These are phyloP conservation scores for Ensete ventricosum DNA, from an alignment of 176 grass and related monocot genomes.

Conservation along the genomic window DNA sequence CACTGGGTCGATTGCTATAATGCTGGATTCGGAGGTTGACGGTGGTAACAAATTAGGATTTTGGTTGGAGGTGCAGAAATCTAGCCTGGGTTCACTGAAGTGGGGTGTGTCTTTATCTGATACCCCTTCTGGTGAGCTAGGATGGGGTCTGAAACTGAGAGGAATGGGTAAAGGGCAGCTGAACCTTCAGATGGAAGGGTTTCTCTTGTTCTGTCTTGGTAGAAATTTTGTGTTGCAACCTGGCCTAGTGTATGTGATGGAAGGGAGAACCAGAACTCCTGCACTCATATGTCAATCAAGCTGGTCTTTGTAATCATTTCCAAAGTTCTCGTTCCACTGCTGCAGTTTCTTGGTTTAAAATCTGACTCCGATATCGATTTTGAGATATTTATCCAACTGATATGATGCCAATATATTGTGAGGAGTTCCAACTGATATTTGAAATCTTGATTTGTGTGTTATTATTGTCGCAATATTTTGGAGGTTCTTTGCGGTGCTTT, in stretches of 20 bases:
- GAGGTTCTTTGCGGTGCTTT: too few relatives aligned
- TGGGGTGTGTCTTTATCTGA: conserved; percentile 29
- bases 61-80: conserved; percentile 24
- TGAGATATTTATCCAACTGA: too few relatives aligned
- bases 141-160: conserved; percentile 26
- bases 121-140: conserved; percentile 23
- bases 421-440: too few relatives aligned
- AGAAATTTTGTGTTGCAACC: conserved; percentile 30
- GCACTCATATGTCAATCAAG: conserved; percentile 24
- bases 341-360: too few relatives aligned
- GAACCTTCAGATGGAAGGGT: conserved; percentile 31
- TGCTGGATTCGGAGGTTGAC: conserved; percentile 21
- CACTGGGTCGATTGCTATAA: conserved; percentile 17
- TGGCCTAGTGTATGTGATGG: conserved; percentile 24
- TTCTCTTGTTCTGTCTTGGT: conserved; percentile 30
- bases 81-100: not conserved
- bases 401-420: too few relatives aligned
- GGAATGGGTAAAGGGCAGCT: conserved; percentile 11
- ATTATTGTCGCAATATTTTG: too few relatives aligned
- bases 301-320: conserved; percentile 31
- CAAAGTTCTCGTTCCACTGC: too few relatives aligned
- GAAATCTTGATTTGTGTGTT: too few relatives aligned
- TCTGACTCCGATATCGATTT: too few relatives aligned
- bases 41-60: conserved; percentile 21
- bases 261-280: conserved; percentile 5